Conservation (phyloP, 164 flowering plant species). For the Magnolia kwangsiensis region DNA sequence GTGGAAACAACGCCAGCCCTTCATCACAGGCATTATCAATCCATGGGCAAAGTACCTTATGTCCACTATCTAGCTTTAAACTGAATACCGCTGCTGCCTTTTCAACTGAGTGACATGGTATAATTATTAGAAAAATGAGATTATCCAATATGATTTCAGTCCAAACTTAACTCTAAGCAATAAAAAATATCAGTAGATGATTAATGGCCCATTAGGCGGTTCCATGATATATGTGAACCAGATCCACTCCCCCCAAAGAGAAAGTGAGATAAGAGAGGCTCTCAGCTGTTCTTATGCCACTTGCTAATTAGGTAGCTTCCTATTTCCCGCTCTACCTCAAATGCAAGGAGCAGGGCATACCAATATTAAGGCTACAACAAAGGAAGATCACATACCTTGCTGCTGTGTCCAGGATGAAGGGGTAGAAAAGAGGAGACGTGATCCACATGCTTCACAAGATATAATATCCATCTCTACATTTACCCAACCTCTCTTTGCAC, state of each 20-base stretch:
- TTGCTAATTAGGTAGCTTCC: neutral
- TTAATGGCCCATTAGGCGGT: neutral
- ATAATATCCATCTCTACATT: slow-evolving; percentile 81
- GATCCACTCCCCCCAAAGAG: neutral
- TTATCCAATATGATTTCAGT: neutral
- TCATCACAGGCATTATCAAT: slow-evolving; percentile 83
- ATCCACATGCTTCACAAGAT: slow-evolving; percentile 86
- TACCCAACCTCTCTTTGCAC: slow-evolving; percentile 97
- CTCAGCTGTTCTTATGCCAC: neutral
- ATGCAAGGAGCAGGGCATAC: neutral
- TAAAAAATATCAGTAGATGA: neutral
- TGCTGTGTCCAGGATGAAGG: slow-evolving; percentile 79
- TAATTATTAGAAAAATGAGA: neutral
- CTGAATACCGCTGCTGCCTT: slow-evolving; percentile 90
- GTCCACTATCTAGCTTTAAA: slow-evolving; percentile 89
- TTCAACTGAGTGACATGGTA: slow-evolving; percentile 56
- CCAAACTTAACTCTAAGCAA: neutral
- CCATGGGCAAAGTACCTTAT: slow-evolving; percentile 88
- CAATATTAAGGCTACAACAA: neutral
- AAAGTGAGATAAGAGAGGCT: neutral
- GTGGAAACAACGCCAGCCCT: slow-evolving; percentile 70
- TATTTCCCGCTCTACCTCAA: neutral
- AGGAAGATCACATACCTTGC: slow-evolving; percentile 55
- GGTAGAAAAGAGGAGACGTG: slow-evolving; percentile 84
- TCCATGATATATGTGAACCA: too few relatives aligned